A percentile compares a stretch with the other conserved stretches of the same genome.
Evolutionary conservation across 1,284 basidiomycete species (phyloP).

Genomic region (Ustilago trichophora): DNA sequence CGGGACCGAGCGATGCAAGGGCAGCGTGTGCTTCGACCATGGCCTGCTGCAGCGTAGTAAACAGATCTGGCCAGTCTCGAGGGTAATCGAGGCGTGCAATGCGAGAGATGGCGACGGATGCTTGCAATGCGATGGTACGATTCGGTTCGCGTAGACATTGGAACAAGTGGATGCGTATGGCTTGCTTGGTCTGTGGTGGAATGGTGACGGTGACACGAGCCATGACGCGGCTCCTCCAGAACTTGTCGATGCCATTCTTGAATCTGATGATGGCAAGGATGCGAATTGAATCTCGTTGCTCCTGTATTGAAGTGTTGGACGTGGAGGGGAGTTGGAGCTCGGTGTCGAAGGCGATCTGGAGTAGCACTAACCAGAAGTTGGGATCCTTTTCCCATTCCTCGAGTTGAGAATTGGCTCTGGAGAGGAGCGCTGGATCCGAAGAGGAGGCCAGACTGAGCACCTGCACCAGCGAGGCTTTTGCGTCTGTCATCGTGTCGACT

Average conservation of each 20-base stretch:
- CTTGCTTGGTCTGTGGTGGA: conserved; percentile 49
- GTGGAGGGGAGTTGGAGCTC: conserved; percentile 11
- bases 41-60: conserved; percentile 51
- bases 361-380: conserved; percentile 53
- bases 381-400: conserved; percentile 55
- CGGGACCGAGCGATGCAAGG: conserved; percentile 25
- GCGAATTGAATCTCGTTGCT: conserved; percentile 38
- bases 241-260: conserved; percentile 65
- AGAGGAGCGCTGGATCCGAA: conserved; percentile 27
- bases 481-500: conserved; percentile 21
- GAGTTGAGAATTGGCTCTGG: conserved; percentile 43
- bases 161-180: conserved; percentile 51
- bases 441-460: conserved; percentile 46
- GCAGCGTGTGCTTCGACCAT: conserved; percentile 52
- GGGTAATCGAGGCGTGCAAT: conserved; percentile 64
- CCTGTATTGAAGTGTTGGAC: conserved; percentile 6
- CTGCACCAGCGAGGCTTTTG: conserved; percentile 31
- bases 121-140: conserved; percentile 57
- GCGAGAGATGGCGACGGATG: conserved; percentile 56
- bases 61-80: conserved; percentile 59
- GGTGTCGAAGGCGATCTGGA: conserved; percentile 56
- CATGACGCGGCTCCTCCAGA: conserved; percentile 60
- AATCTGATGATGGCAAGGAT: conserved; percentile 63
- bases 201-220: conserved; percentile 56
- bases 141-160: conserved; percentile 57